These are phyloP conservation scores for Podaxis sp. DNA, from an alignment of 768 basidiomycete genomes.

Conservation along the genomic window DNA sequence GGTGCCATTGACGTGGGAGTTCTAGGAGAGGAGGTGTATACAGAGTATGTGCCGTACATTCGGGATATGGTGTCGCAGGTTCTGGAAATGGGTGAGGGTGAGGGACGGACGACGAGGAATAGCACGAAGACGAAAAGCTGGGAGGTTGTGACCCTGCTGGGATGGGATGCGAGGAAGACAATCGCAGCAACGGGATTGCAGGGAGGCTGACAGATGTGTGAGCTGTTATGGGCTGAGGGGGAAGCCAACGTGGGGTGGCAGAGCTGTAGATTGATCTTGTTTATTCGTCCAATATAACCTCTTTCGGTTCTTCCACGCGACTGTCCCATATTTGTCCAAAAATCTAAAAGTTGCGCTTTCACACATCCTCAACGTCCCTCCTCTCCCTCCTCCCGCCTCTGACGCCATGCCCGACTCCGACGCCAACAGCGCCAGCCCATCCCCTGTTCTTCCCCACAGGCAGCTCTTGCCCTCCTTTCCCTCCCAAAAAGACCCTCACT, in stretches of 20 bases:
- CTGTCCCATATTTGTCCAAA: slow-evolving; percentile 11
- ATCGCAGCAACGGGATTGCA: slow-evolving; percentile 12
- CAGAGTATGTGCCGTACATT: slow-evolving; percentile 76
- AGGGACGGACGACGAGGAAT: slow-evolving; percentile 50
- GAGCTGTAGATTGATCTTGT: slow-evolving; percentile 26
- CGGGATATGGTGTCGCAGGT: slow-evolving; percentile 59
- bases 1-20: not conserved
- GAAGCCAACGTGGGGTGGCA: slow-evolving; percentile 29
- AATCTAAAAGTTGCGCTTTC: slow-evolving; percentile 6
- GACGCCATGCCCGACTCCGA: slow-evolving; percentile 6
- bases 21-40: slow-evolving; percentile 31
- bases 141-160: slow-evolving; percentile 37
- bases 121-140: slow-evolving; percentile 42
- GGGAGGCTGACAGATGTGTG: slow-evolving; percentile 16
- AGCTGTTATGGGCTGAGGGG: slow-evolving; percentile 21
- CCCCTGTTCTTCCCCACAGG: not conserved
- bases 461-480: not conserved
- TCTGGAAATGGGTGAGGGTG: slow-evolving; percentile 20
- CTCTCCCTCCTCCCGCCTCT: not conserved
- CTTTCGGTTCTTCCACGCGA: slow-evolving; percentile 4
- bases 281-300: slow-evolving; percentile 24
- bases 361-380: slow-evolving; percentile 2
- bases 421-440: not conserved
- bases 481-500: not conserved
- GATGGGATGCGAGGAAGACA: slow-evolving; percentile 28